A percentile compares a stretch with the other conserved stretches of the same genome.
Conservation (phyloP, 1,284 basidiomycete species). For the Apiotrichum domesticum region DNA sequence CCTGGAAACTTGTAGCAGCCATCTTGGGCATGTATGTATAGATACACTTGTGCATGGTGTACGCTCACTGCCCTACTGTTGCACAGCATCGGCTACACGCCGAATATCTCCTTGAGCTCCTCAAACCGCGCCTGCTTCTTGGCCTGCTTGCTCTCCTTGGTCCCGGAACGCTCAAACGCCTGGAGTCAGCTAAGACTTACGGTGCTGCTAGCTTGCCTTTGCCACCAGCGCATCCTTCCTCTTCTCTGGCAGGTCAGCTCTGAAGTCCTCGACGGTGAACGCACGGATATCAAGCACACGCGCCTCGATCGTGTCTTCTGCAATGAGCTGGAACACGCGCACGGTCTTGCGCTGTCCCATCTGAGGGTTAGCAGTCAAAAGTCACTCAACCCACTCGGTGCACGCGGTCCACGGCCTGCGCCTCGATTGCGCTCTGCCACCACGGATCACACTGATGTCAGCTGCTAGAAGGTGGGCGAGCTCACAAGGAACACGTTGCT, state of each 20-base stretch:
- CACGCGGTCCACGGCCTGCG: constrained; percentile 78
- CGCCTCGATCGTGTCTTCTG: constrained; percentile 77
- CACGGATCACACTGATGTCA: constrained; percentile 56
- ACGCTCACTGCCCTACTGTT: neutral
- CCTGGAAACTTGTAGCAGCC: too few relatives aligned
- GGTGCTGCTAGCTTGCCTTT: constrained; percentile 15
- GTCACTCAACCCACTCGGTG: constrained; percentile 51
- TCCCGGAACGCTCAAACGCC: constrained; percentile 41
- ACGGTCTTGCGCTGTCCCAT: constrained; percentile 76
- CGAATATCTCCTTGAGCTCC: constrained; percentile 41
- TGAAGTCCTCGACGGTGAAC: constrained; percentile 16
- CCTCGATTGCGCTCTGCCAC: constrained; percentile 73
- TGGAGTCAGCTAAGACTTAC: constrained; percentile 5
- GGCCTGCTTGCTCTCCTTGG: constrained; percentile 23
- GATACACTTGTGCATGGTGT: too few relatives aligned
- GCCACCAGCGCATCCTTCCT: constrained; percentile 39
- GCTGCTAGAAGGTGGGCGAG: constrained; percentile 20
- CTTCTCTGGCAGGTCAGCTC: constrained; percentile 28
- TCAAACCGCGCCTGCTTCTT: constrained; percentile 41
- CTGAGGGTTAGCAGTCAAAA: constrained; percentile 17
- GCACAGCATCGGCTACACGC: constrained; percentile 9
- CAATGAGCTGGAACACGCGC: constrained; percentile 79
- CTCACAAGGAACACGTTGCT: constrained; percentile 80
- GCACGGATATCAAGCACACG: constrained; percentile 81
- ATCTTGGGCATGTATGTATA: too few relatives aligned